A percentile compares a stretch with the other conserved stretches of the same genome.
Evolutionary conservation across 768 basidiomycete species (phyloP).

Genomic region (Rossbeevera mucosa): DNA sequence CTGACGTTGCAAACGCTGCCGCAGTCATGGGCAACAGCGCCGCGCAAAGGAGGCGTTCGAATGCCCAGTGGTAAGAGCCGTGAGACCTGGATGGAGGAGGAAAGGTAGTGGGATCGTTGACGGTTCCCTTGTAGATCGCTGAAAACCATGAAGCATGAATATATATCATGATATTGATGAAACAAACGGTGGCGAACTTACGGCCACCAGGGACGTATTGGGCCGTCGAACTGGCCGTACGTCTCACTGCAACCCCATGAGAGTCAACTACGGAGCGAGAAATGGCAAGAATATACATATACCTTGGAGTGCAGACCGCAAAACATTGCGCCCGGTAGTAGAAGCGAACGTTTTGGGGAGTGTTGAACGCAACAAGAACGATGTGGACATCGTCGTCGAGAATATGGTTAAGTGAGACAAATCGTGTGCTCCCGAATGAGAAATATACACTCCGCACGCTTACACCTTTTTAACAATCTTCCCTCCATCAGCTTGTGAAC

Average conservation of each 20-base stretch:
- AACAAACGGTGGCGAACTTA: constrained; percentile 34
- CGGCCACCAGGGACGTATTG: constrained; percentile 68
- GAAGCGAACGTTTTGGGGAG: constrained; percentile 40
- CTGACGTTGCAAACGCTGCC: constrained; percentile 78
- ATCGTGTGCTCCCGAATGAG: background rate
- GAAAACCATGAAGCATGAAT: background rate
- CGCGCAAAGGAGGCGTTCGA: constrained; percentile 89
- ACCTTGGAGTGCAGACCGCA: constrained; percentile 43
- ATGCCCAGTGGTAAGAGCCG: constrained; percentile 90
- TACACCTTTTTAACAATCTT: too few relatives aligned
- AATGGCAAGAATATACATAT: background rate
- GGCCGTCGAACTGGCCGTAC: constrained; percentile 32
- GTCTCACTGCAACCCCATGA: constrained; percentile 33
- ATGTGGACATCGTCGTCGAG: constrained; percentile 42
- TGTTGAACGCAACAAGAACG: constrained; percentile 46
- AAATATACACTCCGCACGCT: background rate
- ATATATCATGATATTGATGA: background rate
- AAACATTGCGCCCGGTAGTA: constrained; percentile 35
- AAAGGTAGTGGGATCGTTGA: constrained; percentile 92
- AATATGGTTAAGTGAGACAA: background rate
- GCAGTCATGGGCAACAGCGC: constrained; percentile 84
- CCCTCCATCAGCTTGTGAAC: too few relatives aligned
- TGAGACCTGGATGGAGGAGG: constrained; percentile 75
- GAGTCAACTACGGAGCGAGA: background rate
- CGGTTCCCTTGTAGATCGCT: constrained; percentile 88